A percentile compares a stretch with the other conserved stretches of the same genome.
Evolutionary conservation across 2,329 filamentous ascomycete species (phyloP).

Genomic region (Dactylellina leptospora): DNA sequence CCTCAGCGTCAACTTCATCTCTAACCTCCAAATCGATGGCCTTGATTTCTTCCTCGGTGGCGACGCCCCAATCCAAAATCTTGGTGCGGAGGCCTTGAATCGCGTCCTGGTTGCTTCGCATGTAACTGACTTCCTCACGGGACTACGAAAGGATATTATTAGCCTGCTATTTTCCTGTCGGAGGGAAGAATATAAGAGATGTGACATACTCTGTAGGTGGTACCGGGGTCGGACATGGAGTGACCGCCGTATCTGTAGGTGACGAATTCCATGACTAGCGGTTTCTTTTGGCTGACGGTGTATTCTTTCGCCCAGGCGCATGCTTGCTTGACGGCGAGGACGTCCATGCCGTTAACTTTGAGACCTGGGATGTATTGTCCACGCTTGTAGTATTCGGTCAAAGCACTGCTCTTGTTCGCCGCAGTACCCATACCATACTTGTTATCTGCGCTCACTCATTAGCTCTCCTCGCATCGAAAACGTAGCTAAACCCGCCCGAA

Average conservation of each 20-base stretch:
- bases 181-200: neutral
- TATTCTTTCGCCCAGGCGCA: slow-evolving; percentile 93
- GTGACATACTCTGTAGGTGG: slow-evolving; percentile 78
- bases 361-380: slow-evolving; percentile 99
- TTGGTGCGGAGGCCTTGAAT: slow-evolving; percentile 98
- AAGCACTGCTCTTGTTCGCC: slow-evolving; percentile 87
- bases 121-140: slow-evolving; percentile 98
- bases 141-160: slow-evolving; percentile 64
- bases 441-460: no score
- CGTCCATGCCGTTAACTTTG: slow-evolving; percentile 99
- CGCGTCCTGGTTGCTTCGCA: slow-evolving; percentile 98
- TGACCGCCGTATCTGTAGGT: slow-evolving; percentile 99
- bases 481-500: neutral
- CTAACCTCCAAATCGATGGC: slow-evolving; percentile 92
- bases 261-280: slow-evolving; percentile 96
- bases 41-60: slow-evolving; percentile 95
- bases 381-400: slow-evolving; percentile 99
- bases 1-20: slow-evolving; percentile 84
- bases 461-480: neutral
- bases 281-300: slow-evolving; percentile 82
- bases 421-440: slow-evolving; percentile 99
- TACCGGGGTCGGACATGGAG: slow-evolving; percentile 99
- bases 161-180: neutral
- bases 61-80: slow-evolving; percentile 93
- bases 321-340: slow-evolving; percentile 95